These are phyloP conservation scores for Coniosporium apollinis DNA, from an alignment of 495 filamentous ascomycete species.

Conservation along the genomic window DNA sequence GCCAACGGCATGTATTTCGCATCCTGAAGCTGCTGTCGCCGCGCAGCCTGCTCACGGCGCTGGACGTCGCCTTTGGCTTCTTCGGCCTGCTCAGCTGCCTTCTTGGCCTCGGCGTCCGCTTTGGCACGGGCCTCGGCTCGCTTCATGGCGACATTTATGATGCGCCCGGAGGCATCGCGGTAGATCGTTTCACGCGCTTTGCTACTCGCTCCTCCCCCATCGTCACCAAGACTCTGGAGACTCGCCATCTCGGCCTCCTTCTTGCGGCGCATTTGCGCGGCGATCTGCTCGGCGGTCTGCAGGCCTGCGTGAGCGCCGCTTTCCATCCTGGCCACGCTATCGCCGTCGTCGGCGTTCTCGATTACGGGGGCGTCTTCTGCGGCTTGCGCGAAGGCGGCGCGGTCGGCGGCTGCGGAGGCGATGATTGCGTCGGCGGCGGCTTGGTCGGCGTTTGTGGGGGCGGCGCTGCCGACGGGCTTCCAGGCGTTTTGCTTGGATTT, in stretches of 20 bases:
- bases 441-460: slow-evolving; percentile 33
- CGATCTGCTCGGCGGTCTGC: slow-evolving; percentile 65
- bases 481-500: slow-evolving; percentile 61
- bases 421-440: slow-evolving; percentile 73
- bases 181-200: slow-evolving; percentile 67
- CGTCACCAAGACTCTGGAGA: slow-evolving; percentile 28
- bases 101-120: slow-evolving; percentile 48
- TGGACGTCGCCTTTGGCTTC: slow-evolving; percentile 76
- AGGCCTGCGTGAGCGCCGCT: slow-evolving; percentile 74
- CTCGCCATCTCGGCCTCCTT: slow-evolving; percentile 32
- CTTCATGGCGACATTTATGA: slow-evolving; percentile 82
- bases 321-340: slow-evolving; percentile 44
- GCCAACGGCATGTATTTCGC: slow-evolving; percentile 68
- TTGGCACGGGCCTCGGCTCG: slow-evolving; percentile 65
- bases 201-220: slow-evolving; percentile 18
- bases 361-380: slow-evolving; percentile 28
- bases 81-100: slow-evolving; percentile 43
- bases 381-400: slow-evolving; percentile 24
- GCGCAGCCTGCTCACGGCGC: slow-evolving; percentile 35
- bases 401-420: slow-evolving; percentile 51
- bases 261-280: slow-evolving; percentile 46
- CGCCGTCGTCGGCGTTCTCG: slow-evolving; percentile 20
- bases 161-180: slow-evolving; percentile 78
- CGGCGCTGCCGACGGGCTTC: slow-evolving; percentile 47
- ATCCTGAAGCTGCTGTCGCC: slow-evolving; percentile 49